phyloP scores from a whole-genome alignment of 106 monocot species.

The Acorus gramineus region DNA sequence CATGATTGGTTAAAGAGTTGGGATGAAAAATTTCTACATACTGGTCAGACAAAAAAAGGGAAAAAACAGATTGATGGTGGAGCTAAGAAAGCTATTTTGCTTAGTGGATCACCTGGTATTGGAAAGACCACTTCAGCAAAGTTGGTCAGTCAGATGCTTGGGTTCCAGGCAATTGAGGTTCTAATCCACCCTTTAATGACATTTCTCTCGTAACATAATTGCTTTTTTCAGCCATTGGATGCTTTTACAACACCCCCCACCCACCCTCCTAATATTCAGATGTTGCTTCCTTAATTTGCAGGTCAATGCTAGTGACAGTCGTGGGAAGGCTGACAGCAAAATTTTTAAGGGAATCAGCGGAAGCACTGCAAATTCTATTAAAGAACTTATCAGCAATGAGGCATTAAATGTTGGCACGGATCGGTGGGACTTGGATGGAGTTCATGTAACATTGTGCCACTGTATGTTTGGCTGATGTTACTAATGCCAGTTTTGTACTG shows the following conservation, averaged over 20 bases:
- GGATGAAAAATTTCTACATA: constrained; percentile 66
- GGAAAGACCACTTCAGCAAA: constrained; percentile 92
- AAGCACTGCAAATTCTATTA: constrained; percentile 81
- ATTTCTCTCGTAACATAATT: not conserved
- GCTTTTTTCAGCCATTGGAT: not conserved
- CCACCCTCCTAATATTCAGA: not conserved
- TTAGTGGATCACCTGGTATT: constrained; percentile 94
- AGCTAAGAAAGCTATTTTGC: constrained; percentile 81
- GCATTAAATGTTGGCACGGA: constrained; percentile 41
- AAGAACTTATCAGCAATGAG: constrained; percentile 87
- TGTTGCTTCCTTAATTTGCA: constrained; percentile 13
- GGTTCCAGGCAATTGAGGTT: constrained; percentile 89
- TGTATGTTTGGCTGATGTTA: not conserved
- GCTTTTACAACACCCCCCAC: no score
- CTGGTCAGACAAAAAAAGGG: constrained; percentile 59
- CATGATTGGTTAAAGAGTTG: constrained; percentile 84
- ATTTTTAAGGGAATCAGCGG: constrained; percentile 84
- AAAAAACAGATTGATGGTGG: constrained; percentile 64
- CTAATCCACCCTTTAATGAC: not conserved
- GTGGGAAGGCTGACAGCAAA: constrained; percentile 93
- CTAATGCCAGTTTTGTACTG: not conserved
- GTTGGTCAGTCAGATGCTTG: constrained; percentile 85
- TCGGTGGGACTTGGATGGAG: constrained; percentile 31
- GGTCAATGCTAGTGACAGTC: constrained; percentile 99
- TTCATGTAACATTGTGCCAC: no score